Base-by-base conservation (phyloP, 1,139 yeast genomes). In the Arxiozyma bovina region DNA sequence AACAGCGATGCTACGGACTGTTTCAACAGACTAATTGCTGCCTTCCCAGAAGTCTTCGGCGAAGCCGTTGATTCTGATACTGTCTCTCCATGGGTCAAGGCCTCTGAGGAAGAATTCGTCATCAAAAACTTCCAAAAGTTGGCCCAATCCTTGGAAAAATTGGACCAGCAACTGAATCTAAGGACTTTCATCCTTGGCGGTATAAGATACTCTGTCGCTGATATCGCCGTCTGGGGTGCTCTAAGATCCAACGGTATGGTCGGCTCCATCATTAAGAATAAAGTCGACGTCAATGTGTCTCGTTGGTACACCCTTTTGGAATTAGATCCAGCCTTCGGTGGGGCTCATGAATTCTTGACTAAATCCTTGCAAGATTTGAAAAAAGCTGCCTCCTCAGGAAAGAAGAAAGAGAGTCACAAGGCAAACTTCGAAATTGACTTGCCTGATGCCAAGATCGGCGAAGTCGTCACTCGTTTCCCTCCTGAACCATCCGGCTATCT, bases 401-500 rank as follows among this genome's bases (percentile, higher is more conserved):
- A 77, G 66, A 85, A 84, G 73, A 85, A 86, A 73, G 90, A 83
- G 70, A 73, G 81, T 42, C 93, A 85, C 77, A 85, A 85, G 74
- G 98, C 98, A 57, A 90, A 85, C 71, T 93, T 86, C 64, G 97
- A 90, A 70, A 93, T 93, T 67, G 95, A 88, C 65, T 81, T 93
- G 61, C 87, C 87, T 56, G 95, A 83, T 68, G 99, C 98, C 57
- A 82, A 80, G 66, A 83, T 86, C 60, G 99, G 99, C 60, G 77
- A 90, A 73, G 98, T 93, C 56, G 98, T 93, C 55, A 93, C 98
- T 54, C 87, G 99, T 76, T 93, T 93, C 83, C 98, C 98, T 62
- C 77, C 77, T 53, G 86, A 81, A 72, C 86, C 86, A 53, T 87
- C 95, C 75, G 98, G 98, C 77, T 91, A 89, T 74, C 79, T 93